Base-by-base conservation (phyloP, 345 rosid genomes). In the Eucalyptus guilfoylei region DNA sequence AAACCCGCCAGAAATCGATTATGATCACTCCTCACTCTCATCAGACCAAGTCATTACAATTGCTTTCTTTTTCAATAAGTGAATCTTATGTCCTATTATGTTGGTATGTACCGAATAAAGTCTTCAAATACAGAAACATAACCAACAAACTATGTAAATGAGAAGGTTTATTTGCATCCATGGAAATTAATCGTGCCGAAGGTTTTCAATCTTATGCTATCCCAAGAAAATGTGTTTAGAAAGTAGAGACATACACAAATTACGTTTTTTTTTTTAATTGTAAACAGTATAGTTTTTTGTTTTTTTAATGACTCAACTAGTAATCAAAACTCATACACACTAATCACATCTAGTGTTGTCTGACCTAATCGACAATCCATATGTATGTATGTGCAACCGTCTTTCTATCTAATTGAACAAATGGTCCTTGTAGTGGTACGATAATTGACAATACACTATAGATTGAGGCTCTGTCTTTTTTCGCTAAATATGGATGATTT, bases 1-100 rank as follows among this genome's bases (percentile, higher is more conserved):
- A 54, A 54, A 23, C 60, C 26, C 0, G 0, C 12, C 0, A 23
- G 5, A 21, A 54, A 8, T 0, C 2, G 1, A 21, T 9, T 23
- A 21, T 23, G 60, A 23, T 26, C 0, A 1, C 60, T 2, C 60
- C 26, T 21, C 28, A 0, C 60, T 9, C 60, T 23, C 0, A 1
- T 9, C 5, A 19, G 1, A 54, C 28, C 11, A 23, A 23, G 60
- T 54, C 26, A 2, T 54, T 4, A 54, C 67, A 26, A 58, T 58
- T 58, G 30, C n/a, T 58, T 58, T 26, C n/a, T 26, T 58, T 26
- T 24, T 58, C 4, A 26, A 58, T 58, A 7, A 5, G 6, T 58
- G 67, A 26, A 26, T 58, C 4, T 58, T 26, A 58, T 26, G n/a
- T 58, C 64, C 30, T 26, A 58, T 58, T 26, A 26, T 58, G 67